phyloP scores from a whole-genome alignment of 257 asterid genomes.

The Plectranthus barbatus region DNA sequence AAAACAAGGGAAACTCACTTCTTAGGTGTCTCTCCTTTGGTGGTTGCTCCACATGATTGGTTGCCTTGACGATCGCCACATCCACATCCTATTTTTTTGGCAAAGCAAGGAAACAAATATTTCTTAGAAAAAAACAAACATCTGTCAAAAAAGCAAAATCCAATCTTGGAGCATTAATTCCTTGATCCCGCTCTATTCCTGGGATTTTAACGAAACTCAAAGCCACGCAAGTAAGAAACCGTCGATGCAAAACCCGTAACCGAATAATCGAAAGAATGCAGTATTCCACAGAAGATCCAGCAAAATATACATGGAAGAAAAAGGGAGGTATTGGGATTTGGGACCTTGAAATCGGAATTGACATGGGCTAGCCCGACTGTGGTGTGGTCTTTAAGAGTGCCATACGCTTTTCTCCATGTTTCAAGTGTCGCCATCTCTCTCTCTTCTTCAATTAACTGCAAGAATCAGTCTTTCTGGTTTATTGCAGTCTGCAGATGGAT shows the following conservation, averaged over 20 bases:
- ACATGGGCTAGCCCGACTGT: slow-evolving; percentile 89
- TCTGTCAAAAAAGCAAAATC: slow-evolving; percentile 2
- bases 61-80: slow-evolving; percentile 97
- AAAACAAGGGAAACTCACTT: slow-evolving; percentile 37
- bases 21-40: slow-evolving; percentile 90
- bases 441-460: not conserved
- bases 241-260: slow-evolving; percentile 5
- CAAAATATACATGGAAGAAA: not conserved
- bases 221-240: not conserved
- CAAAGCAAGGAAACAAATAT: not conserved
- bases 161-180: not conserved
- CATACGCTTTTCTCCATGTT: slow-evolving; percentile 79
- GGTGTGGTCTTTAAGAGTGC: slow-evolving; percentile 82
- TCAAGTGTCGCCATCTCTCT: slow-evolving; percentile 63
- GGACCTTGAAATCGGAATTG: slow-evolving; percentile 91
- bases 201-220: not conserved
- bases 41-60: slow-evolving; percentile 93
- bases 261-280: not conserved
- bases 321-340: not conserved
- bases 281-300: not conserved
- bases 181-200: not conserved
- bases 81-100: slow-evolving; percentile 75
- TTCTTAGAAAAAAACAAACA: not conserved
- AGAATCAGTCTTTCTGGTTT: not conserved
- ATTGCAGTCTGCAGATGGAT: not conserved